These are phyloP conservation scores for Picea abies DNA, from an alignment of 83 land plant species.

Conservation along the genomic window DNA sequence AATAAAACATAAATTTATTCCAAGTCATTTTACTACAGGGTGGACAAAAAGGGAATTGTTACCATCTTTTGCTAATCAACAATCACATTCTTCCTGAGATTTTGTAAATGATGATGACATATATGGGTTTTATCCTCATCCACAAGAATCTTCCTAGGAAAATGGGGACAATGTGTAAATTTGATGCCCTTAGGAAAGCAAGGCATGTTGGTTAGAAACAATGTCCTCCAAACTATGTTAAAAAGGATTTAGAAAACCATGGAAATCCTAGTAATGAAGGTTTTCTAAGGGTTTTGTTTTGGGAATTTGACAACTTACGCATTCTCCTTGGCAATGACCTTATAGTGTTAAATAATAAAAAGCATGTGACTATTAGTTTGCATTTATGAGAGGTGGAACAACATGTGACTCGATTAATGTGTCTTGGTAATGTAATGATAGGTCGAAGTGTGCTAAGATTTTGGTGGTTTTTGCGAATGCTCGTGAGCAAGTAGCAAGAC, in stretches of 20 bases:
- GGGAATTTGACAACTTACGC: slow-evolving; percentile 94
- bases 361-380: slow-evolving; percentile 94
- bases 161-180: slow-evolving; percentile 36
- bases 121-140: slow-evolving; percentile 14
- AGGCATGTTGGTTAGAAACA: slow-evolving; percentile 70
- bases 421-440: slow-evolving; percentile 99
- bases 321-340: slow-evolving; percentile 97
- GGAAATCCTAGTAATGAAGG: slow-evolving; percentile 55
- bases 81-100: slow-evolving; percentile 12
- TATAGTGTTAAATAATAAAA: slow-evolving; percentile 92
- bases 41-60: slow-evolving; percentile 1
- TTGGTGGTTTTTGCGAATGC: slow-evolving; percentile 28
- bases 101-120: slow-evolving; percentile 6
- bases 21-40: slow-evolving; percentile 30
- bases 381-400: slow-evolving; percentile 87
- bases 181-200: slow-evolving; percentile 50
- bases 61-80: slow-evolving; percentile 7
- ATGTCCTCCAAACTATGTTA: slow-evolving; percentile 38
- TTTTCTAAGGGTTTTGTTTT: slow-evolving; percentile 85
- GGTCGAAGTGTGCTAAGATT: slow-evolving; percentile 24
- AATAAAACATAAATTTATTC: slow-evolving; percentile 32
- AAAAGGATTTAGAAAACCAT: slow-evolving; percentile 42
- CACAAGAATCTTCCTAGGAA: slow-evolving; percentile 28
- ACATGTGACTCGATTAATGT: slow-evolving; percentile 85
- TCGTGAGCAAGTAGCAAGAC: slow-evolving; percentile 63